phyloP scores from a whole-genome alignment of 257 asterid species.

The Primulina tabacum region DNA sequence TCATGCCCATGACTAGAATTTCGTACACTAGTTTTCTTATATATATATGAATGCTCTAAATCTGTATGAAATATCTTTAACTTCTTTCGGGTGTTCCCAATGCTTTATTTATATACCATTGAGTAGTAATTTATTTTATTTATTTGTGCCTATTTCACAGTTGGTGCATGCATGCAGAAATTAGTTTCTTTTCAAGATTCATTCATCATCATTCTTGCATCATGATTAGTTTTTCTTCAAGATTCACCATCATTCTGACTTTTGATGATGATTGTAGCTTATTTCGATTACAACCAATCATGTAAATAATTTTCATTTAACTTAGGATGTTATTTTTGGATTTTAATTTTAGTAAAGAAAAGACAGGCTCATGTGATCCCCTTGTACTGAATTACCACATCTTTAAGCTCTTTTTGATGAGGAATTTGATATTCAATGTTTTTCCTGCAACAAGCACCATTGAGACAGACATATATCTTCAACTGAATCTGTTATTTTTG shows the following conservation, averaged over 20 bases:
- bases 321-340: background rate
- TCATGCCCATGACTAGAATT: background rate
- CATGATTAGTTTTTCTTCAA: background rate
- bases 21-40: slow-evolving; percentile 7
- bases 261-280: slow-evolving; percentile 6
- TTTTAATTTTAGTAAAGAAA: background rate
- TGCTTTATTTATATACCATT: slow-evolving; percentile 5
- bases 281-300: background rate
- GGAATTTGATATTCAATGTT: background rate
- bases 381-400: background rate
- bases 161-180: background rate
- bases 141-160: background rate
- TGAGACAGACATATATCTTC: background rate
- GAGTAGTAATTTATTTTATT: background rate
- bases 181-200: slow-evolving; percentile 8
- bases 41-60: background rate
- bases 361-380: background rate
- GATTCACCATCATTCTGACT: slow-evolving; percentile 1
- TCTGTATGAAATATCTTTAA: background rate
- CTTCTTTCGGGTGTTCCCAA: slow-evolving; percentile 2
- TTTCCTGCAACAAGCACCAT: background rate
- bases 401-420: background rate
- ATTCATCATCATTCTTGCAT: background rate
- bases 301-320: background rate
- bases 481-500: slow-evolving; percentile 25